Evolutionary conservation across 352 stramenopile species (phyloP), one percentile per base, ranked within the genome.

Genomic region (Globisporangium canariense): DNA sequence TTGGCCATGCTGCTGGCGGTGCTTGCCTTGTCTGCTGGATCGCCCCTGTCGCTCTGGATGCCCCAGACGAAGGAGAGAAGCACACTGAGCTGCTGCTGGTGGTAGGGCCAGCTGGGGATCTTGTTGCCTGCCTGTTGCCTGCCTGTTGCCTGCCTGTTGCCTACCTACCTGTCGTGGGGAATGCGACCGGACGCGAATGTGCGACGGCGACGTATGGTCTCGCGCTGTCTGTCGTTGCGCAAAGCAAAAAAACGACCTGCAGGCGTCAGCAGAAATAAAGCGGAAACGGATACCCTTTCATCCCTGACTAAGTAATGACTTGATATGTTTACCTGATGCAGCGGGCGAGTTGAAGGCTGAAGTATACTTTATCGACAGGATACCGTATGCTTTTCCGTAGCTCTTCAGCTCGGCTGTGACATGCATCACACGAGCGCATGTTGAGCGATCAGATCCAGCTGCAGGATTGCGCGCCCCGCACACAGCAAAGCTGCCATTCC

Each of bases 1-100:
- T 60, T 60, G 20, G 55, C 55, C 55, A 60, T 60, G 49, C 25
- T 54, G 13, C n/a, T n/a, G n/a, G n/a, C n/a, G n/a, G 13, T 41
- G 36, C 36, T 41, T 13, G 36, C 36, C 41, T 28, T 34, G 36
- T 41, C 10, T n/a, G n/a, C n/a, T n/a, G n/a, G n/a, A n/a, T n/a
- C n/a, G 36, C 8, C 25, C 22, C 25, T 54, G 25, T 54, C 49
- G 49, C 49, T 36, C 22, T 13, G 49, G 49, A 34, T 54, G 49
- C 49, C 22, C 49, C 49, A 54, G 25, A 54, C 25, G 25, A 36
- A 54, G 18, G 49, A 22, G 22, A 16, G 32, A 34, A 34, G 32
- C 30, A 54, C 22, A 36, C 32, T 25, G 13, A n/a, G 13, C n/a
- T n/a, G n/a, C n/a, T n/a, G n/a, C n/a, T n/a, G n/a, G n/a, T n/a